Conservation (phyloP, 805 yeast genomes). For the Cyberlindnera amylophila region DNA sequence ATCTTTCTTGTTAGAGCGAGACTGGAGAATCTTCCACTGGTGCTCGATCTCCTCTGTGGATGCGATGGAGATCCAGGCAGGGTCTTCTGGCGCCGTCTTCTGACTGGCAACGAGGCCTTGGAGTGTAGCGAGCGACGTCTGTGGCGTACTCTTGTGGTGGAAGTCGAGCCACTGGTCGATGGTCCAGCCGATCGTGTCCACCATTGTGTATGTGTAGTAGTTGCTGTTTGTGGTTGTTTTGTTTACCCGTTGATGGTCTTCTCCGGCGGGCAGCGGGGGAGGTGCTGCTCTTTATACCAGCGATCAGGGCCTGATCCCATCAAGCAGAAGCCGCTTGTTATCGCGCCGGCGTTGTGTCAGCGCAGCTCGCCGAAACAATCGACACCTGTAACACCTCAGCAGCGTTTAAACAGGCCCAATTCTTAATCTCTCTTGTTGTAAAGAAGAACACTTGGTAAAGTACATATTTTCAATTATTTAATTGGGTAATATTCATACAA, state of each 20-base stretch:
- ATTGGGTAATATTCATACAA: too few relatives aligned
- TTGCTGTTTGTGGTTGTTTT: neutral
- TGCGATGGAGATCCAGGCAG: constrained; percentile 90
- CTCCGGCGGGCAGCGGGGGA: neutral
- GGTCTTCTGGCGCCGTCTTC: constrained; percentile 48
- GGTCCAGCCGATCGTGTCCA: constrained; percentile 63
- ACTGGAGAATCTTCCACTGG: constrained; percentile 77
- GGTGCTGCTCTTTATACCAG: neutral
- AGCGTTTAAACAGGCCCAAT: too few relatives aligned
- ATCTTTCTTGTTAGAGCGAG: constrained; percentile 47
- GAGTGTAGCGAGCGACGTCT: constrained; percentile 52
- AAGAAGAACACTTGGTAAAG: too few relatives aligned
- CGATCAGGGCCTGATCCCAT: neutral
- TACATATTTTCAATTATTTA: too few relatives aligned
- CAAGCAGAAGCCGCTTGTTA: constrained; percentile 4
- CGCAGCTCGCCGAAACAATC: constrained; percentile 15
- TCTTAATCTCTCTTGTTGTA: too few relatives aligned
- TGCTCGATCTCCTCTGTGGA: constrained; percentile 55
- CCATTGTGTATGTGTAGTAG: constrained; percentile 10
- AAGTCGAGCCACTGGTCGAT: constrained; percentile 70
- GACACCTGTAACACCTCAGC: too few relatives aligned
- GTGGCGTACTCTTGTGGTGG: constrained; percentile 60
- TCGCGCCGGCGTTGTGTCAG: constrained; percentile 14
- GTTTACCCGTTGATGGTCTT: neutral
- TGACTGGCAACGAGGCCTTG: constrained; percentile 44